Evolutionary conservation across 495 filamentous ascomycete species (phyloP).

Genomic region (Bathelium albidoporum): DNA sequence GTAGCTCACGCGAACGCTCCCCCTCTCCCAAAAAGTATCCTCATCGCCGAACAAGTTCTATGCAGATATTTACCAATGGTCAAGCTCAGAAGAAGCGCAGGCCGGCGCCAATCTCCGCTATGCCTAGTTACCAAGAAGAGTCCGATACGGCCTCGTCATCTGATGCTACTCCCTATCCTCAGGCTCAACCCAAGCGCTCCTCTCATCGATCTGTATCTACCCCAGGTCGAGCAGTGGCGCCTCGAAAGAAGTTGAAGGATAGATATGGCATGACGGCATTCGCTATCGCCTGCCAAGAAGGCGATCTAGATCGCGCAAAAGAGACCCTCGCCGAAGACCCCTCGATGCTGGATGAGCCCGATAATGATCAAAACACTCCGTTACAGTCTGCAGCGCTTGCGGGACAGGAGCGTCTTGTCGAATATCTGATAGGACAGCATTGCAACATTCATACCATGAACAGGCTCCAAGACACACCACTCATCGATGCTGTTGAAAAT

Average conservation of each 20-base stretch:
- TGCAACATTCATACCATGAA: conserved; percentile 71
- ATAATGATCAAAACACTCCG: conserved; percentile 90
- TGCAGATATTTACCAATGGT: conserved; percentile 15
- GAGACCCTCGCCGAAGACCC: conserved; percentile 61
- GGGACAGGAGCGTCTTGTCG: conserved; percentile 71
- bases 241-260: conserved; percentile 63
- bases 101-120: conserved; percentile 5
- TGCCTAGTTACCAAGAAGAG: conserved; percentile 8
- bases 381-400: conserved; percentile 82
- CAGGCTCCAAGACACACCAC: conserved; percentile 82
- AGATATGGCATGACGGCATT: conserved; percentile 75
- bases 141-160: conserved; percentile 19
- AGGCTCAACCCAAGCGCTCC: conserved; percentile 12
- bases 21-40: conserved; percentile 13
- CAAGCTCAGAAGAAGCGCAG: conserved; percentile 11
- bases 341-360: conserved; percentile 76
- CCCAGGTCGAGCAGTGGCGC: conserved; percentile 23
- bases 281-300: conserved; percentile 71
- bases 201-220: conserved; percentile 17
- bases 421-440: conserved; percentile 66
- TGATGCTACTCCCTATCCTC: conserved; percentile 15
- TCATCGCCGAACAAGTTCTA: conserved; percentile 19
- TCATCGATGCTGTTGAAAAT: conserved; percentile 94
- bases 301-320: conserved; percentile 61
- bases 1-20: conserved; percentile 10